phyloP scores from a whole-genome alignment of 106 monocot species.

The Phalaenopsis equestris region DNA sequence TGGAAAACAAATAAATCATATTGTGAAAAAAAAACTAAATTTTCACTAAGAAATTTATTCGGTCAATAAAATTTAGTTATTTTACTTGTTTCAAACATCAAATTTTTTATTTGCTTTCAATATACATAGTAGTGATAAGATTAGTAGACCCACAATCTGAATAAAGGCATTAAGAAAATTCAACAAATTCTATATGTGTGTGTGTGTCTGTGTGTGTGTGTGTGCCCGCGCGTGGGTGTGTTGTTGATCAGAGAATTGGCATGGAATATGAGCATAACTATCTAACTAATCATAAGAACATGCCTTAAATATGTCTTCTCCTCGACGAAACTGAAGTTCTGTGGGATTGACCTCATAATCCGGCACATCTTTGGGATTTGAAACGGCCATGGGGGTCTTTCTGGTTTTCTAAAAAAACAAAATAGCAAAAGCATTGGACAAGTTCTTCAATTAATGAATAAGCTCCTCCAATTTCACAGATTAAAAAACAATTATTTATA shows the following conservation, averaged over 20 bases:
- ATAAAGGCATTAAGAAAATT: neutral
- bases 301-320: slow-evolving; percentile 46
- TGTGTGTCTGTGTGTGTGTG: no score
- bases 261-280: neutral
- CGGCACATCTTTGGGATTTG: slow-evolving; percentile 82
- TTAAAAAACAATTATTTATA: neutral
- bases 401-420: slow-evolving; percentile 42
- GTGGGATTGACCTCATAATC: slow-evolving; percentile 91
- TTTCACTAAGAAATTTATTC: no score
- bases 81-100: neutral
- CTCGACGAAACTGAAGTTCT: slow-evolving; percentile 70
- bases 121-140: neutral
- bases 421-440: neutral
- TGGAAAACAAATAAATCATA: no score
- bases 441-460: slow-evolving; percentile 7
- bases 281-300: slow-evolving; percentile 7
- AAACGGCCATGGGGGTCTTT: slow-evolving; percentile 89
- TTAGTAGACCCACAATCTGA: neutral
- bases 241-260: no score
- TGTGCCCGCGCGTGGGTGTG: no score
- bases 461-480: neutral
- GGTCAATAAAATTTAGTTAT: no score
- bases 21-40: no score
- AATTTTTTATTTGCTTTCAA: neutral
- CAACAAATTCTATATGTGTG: no score